phyloP scores from a whole-genome alignment of 352 stramenopile species.

The Pythium utonaiense region DNA sequence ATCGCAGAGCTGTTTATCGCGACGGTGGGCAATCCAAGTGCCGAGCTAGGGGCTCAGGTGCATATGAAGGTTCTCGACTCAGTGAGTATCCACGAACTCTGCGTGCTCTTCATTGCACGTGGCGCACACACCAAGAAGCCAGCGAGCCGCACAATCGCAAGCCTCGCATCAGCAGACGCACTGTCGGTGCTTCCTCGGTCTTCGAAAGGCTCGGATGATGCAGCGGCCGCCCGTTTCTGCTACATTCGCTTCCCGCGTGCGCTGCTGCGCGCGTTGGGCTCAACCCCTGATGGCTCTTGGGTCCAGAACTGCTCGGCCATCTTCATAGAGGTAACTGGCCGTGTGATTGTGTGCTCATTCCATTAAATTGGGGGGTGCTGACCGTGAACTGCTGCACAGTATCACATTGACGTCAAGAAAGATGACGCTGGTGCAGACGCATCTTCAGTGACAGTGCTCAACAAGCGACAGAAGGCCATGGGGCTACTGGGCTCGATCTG shows the following conservation, averaged over 20 bases:
- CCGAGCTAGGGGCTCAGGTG: not conserved
- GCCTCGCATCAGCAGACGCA: constrained; percentile 6
- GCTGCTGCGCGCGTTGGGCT: not conserved
- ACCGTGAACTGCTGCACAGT: not conserved
- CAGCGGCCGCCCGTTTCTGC: not conserved
- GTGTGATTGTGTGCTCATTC: too few relatives aligned
- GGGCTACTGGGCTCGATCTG: constrained; percentile 6
- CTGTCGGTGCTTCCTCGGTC: not conserved
- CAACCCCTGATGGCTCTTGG: not conserved
- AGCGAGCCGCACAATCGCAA: not conserved
- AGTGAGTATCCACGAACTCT: constrained; percentile 10
- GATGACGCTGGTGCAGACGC: not conserved
- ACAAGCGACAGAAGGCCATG: not conserved
- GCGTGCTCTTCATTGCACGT: constrained; percentile 9
- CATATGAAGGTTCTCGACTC: not conserved
- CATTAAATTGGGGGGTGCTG: too few relatives aligned
- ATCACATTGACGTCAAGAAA: constrained; percentile 1
- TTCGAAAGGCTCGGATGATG: not conserved
- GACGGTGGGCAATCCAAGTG: not conserved
- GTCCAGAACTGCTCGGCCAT: not conserved
- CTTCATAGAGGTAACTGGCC: constrained; percentile 14
- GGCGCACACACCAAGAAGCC: not conserved
- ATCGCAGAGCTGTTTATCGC: constrained; percentile 9
- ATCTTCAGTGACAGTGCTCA: not conserved
- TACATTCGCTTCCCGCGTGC: not conserved